These are phyloP conservation scores for Stereum hirsutum DNA, from an alignment of 1,284 basidiomycete genomes.

Conservation along the genomic window DNA sequence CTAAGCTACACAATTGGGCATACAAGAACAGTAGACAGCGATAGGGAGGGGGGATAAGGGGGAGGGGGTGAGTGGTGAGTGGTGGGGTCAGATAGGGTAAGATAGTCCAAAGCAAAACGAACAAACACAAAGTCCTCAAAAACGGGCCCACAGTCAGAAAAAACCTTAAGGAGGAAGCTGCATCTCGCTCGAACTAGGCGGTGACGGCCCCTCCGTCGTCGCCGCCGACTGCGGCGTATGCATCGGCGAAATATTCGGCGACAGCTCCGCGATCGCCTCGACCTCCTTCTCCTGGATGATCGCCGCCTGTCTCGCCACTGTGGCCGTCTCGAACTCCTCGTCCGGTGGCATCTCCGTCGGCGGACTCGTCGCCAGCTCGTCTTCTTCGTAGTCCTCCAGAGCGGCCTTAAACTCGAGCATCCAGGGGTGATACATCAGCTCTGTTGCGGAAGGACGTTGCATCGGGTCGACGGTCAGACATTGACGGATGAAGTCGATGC, in stretches of 20 bases:
- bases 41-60: no score
- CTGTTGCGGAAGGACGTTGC: constrained; percentile 75
- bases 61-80: no score
- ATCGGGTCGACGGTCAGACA: constrained; percentile 88
- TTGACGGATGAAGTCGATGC: constrained; percentile 91
- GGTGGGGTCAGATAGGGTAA: no score
- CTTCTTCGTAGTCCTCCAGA: constrained; percentile 57
- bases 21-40: no score
- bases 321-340: constrained; percentile 37
- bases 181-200: no score
- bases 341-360: constrained; percentile 36
- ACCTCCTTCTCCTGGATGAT: constrained; percentile 53
- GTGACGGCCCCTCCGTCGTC: no score
- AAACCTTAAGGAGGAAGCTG: no score
- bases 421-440: constrained; percentile 89
- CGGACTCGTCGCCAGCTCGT: constrained; percentile 44
- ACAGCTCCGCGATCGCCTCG: constrained; percentile 33
- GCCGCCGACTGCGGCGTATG: no score
- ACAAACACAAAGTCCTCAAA: no score
- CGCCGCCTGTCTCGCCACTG: constrained; percentile 47
- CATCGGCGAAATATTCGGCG: constrained; percentile 21
- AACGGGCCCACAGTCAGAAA: no score
- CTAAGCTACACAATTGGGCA: no score
- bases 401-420: constrained; percentile 74
- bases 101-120: no score